phyloP scores from a whole-genome alignment of 257 asterid genomes.

The Solanum lycopersicoides region DNA sequence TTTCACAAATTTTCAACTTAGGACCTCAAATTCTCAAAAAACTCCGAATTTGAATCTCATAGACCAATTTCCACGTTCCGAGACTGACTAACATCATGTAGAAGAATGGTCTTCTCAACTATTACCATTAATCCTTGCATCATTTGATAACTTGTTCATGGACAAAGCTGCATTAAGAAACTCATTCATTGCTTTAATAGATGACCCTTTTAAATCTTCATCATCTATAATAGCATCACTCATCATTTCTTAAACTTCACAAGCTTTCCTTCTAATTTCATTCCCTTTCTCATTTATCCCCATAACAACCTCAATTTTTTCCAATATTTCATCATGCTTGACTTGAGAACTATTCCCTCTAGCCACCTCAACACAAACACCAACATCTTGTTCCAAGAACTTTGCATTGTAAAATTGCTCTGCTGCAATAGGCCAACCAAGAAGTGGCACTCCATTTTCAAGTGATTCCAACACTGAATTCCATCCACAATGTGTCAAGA shows the following conservation, averaged over 20 bases:
- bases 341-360: slow-evolving; percentile 40
- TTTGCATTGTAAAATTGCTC: slow-evolving; percentile 52
- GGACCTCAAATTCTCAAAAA: too few species aligned
- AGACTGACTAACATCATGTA: neutral
- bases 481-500: slow-evolving; percentile 52
- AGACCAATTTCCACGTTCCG: too few species aligned
- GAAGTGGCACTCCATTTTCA: slow-evolving; percentile 29
- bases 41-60: too few species aligned
- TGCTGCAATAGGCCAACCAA: slow-evolving; percentile 55
- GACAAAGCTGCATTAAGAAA: slow-evolving; percentile 22
- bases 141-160: slow-evolving; percentile 1
- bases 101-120: neutral
- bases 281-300: slow-evolving; percentile 15
- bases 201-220: slow-evolving; percentile 21
- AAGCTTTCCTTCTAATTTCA: slow-evolving; percentile 21
- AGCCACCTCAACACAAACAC: slow-evolving; percentile 47
- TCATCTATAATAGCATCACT: slow-evolving; percentile 18
- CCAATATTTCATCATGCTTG: slow-evolving; percentile 24
- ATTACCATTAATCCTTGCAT: neutral
- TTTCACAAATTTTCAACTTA: too few species aligned
- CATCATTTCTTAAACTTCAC: slow-evolving; percentile 18
- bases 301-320: slow-evolving; percentile 40
- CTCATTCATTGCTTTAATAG: slow-evolving; percentile 40
- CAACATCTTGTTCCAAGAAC: slow-evolving; percentile 30
- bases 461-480: slow-evolving; percentile 53